phyloP scores from a whole-genome alignment of 441 rosid genomes.

The Populus tomentosa region DNA sequence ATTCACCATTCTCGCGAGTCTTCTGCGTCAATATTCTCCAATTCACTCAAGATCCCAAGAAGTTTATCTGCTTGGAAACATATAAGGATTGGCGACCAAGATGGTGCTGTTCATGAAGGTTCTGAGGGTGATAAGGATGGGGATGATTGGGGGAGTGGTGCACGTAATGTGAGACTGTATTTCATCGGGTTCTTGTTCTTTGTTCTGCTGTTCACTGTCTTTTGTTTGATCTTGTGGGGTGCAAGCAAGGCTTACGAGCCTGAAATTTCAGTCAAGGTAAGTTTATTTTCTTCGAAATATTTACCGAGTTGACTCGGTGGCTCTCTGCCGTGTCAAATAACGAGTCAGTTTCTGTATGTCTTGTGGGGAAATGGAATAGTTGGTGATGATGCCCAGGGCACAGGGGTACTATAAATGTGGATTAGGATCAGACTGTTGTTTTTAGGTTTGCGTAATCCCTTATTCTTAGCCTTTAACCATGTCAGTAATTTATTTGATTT shows the following conservation, averaged over 20 bases:
- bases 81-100: conserved; percentile 31
- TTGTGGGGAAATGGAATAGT: conserved; percentile 2
- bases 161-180: conserved; percentile 52
- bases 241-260: conserved; percentile 73
- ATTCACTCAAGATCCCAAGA: conserved; percentile 55
- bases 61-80: conserved; percentile 53
- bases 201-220: conserved; percentile 49
- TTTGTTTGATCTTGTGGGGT: conserved; percentile 76
- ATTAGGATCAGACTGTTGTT: neutral
- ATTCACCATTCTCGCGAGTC: conserved; percentile 91
- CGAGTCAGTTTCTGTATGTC: neutral
- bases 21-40: conserved; percentile 77
- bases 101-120: conserved; percentile 31
- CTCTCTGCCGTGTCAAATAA: conserved; percentile 10
- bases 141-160: conserved; percentile 8
- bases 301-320: conserved; percentile 12
- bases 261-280: conserved; percentile 63
- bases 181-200: conserved; percentile 46
- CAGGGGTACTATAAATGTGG: neutral
- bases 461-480: conserved; percentile 5
- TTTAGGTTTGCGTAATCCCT: conserved; percentile 8
- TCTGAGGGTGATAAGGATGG: conserved; percentile 27
- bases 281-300: neutral
- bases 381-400: neutral
- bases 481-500: neutral